Evolutionary conservation across 176 grass and related monocot species (phyloP).

Genomic region (Carex pumila): DNA sequence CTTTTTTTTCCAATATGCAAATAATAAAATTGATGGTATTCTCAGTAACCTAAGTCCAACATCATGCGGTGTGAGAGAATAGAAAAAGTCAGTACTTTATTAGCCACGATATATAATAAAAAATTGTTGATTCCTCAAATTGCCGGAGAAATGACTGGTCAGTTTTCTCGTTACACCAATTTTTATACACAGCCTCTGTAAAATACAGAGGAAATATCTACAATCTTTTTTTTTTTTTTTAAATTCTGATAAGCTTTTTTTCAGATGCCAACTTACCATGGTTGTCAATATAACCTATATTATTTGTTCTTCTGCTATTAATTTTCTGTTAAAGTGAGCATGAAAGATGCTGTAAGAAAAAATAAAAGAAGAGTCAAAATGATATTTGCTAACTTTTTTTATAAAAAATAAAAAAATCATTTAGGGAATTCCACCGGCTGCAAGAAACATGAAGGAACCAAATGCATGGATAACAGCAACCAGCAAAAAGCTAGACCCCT

Average conservation of each 20-base stretch:
- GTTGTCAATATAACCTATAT: neutral
- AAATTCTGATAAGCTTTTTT: neutral
- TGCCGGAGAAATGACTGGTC: neutral
- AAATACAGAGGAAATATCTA: neutral
- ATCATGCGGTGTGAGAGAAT: neutral
- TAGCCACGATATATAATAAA: neutral
- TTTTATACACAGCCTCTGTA: neutral
- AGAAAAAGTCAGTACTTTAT: neutral
- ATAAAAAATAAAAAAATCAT: neutral
- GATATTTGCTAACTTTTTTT: neutral
- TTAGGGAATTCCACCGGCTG: slow-evolving; percentile 77
- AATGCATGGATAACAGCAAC: slow-evolving; percentile 63
- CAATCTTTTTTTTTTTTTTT: neutral
- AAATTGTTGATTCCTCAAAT: neutral
- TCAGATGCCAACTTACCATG: neutral
- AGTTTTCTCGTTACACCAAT: neutral
- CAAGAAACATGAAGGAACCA: slow-evolving; percentile 40
- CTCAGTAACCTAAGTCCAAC: neutral
- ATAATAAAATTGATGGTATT: neutral
- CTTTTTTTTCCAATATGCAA: neutral
- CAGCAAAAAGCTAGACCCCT: slow-evolving; percentile 60
- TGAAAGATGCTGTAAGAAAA: neutral
- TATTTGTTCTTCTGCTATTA: neutral
- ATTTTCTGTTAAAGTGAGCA: neutral
- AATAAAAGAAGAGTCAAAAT: neutral